Conservation (phyloP, 1,284 basidiomycete genomes). For the Boletus semigastroideus region DNA sequence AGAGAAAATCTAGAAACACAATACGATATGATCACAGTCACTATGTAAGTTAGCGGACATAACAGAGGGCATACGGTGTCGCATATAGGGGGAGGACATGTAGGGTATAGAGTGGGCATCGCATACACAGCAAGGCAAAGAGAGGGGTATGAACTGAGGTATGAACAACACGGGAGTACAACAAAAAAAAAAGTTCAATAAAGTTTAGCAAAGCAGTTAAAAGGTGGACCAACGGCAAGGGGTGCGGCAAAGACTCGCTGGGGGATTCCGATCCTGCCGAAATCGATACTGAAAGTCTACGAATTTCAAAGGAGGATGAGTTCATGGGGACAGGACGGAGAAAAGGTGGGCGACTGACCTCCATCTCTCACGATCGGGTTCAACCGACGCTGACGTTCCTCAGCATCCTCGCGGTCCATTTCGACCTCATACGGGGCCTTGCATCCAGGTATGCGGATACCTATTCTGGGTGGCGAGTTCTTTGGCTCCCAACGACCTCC, state of each 20-base stretch:
- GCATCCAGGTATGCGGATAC: constrained; percentile 57
- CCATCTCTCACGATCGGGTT: constrained; percentile 67
- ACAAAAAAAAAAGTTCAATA: constrained; percentile 24
- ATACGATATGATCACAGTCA: constrained; percentile 28
- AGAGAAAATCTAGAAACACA: constrained; percentile 26
- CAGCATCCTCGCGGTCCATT: constrained; percentile 61
- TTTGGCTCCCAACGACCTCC: constrained; percentile 76
- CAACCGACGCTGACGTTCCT: constrained; percentile 43
- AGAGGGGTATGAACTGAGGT: constrained; percentile 20
- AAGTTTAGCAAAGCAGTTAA: constrained; percentile 30
- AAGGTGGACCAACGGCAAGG: constrained; percentile 54
- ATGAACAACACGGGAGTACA: constrained; percentile 29
- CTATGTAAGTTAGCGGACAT: constrained; percentile 12
- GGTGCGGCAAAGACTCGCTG: constrained; percentile 30
- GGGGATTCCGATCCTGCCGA: constrained; percentile 45
- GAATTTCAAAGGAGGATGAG: constrained; percentile 7
- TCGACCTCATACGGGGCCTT: constrained; percentile 65
- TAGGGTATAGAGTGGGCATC: constrained; percentile 20
- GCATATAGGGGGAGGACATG: constrained; percentile 19
- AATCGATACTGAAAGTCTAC: constrained; percentile 63
- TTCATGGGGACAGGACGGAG: constrained; percentile 1
- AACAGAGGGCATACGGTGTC: constrained; percentile 16
- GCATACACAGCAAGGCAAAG: background rate
- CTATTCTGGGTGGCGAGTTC: constrained; percentile 43
- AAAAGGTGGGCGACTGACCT: constrained; percentile 35